These are phyloP conservation scores for Colletotrichum musicola DNA, from an alignment of 2,329 filamentous ascomycete genomes.

Conservation along the genomic window DNA sequence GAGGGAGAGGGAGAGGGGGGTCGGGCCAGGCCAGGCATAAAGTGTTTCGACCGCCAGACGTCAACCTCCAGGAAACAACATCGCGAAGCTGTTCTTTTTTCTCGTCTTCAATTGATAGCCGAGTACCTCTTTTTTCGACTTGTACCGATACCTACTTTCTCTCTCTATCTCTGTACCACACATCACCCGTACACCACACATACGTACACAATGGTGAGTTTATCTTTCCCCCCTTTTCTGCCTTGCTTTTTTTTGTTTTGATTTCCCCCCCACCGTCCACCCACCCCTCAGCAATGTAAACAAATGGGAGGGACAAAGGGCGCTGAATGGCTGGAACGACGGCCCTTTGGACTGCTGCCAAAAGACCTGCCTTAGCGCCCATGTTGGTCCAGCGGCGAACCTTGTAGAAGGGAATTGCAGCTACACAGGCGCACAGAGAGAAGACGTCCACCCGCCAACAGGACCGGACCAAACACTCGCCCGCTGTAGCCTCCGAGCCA, in stretches of 20 bases:
- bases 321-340: slow-evolving; percentile 22
- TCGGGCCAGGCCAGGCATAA: slow-evolving; percentile 20
- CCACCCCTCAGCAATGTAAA: slow-evolving; percentile 36
- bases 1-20: slow-evolving; percentile 2
- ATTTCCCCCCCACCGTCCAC: not conserved
- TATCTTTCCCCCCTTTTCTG: slow-evolving; percentile 10
- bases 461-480: slow-evolving; percentile 32
- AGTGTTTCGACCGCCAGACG: slow-evolving; percentile 34
- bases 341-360: slow-evolving; percentile 14
- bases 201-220: slow-evolving; percentile 52
- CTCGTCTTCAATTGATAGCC: slow-evolving; percentile 3
- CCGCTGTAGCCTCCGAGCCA: not conserved
- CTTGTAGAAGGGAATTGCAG: slow-evolving; percentile 27
- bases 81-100: slow-evolving; percentile 5
- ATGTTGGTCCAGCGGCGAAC: slow-evolving; percentile 34
- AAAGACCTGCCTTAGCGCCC: slow-evolving; percentile 32
- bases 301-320: slow-evolving; percentile 30
- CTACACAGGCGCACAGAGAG: not conserved
- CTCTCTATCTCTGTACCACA: not conserved
- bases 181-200: not conserved
- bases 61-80: slow-evolving; percentile 35
- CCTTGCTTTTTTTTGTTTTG: slow-evolving; percentile 34
- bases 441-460: slow-evolving; percentile 40
- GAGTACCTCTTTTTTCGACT: not conserved
- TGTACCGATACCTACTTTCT: not conserved